Evolutionary conservation across 371 early-diverging fungal species (phyloP).

Genomic region (Choanephora cucurbitarum): DNA sequence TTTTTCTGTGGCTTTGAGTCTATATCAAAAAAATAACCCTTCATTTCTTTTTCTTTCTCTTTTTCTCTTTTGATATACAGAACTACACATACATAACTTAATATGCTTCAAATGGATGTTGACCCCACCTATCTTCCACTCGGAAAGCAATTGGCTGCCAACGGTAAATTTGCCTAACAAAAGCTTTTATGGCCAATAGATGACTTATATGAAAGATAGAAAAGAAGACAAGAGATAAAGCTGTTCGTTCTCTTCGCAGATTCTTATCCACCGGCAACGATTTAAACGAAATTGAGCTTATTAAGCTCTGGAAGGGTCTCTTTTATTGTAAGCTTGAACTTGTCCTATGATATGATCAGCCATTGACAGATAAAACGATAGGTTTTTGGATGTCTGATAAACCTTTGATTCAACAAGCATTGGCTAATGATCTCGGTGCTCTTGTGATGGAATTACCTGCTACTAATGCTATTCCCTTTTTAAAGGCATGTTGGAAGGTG

Average conservation of each 20-base stretch:
- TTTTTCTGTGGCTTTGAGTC: slow-evolving; percentile 12
- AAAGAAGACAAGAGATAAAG: slow-evolving; percentile 83
- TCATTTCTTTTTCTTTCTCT: neutral
- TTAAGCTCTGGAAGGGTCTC: slow-evolving; percentile 93
- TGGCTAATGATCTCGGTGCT: slow-evolving; percentile 77
- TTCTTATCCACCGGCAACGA: slow-evolving; percentile 61
- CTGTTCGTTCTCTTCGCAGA: slow-evolving; percentile 66
- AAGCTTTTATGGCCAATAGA: too few species aligned
- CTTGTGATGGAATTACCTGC: slow-evolving; percentile 63
- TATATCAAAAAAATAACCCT: neutral
- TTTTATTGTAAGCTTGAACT: slow-evolving; percentile 93
- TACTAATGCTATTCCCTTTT: slow-evolving; percentile 59
- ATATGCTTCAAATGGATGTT: slow-evolving; percentile 16
- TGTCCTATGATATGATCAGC: neutral
- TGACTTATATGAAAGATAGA: slow-evolving; percentile 50
- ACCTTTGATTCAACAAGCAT: slow-evolving; percentile 85
- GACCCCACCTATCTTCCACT: slow-evolving; percentile 46
- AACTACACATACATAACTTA: neutral
- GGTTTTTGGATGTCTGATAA: slow-evolving; percentile 97
- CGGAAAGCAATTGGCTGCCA: slow-evolving; percentile 67
- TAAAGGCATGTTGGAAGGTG: slow-evolving; percentile 83
- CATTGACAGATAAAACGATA: slow-evolving; percentile 21
- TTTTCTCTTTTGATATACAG: neutral
- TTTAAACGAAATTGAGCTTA: slow-evolving; percentile 68
- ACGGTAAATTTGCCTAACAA: too few species aligned